Evolutionary conservation across 1,284 basidiomycete species (phyloP).

Genomic region (Leccinum griseonigrum): DNA sequence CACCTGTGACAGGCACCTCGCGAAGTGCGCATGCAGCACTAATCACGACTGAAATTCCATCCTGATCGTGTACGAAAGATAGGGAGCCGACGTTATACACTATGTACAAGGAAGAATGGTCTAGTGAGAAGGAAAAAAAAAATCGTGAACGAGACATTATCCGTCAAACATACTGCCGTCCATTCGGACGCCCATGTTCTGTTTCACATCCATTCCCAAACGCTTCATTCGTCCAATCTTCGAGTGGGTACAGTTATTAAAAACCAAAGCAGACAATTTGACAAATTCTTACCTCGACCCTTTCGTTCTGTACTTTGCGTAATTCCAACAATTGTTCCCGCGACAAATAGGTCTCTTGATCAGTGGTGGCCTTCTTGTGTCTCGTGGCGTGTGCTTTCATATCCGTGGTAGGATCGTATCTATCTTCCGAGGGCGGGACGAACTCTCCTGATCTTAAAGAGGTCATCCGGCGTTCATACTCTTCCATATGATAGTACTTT

Average conservation of each 20-base stretch:
- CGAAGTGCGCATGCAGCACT: conserved; percentile 10
- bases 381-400: conserved; percentile 67
- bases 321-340: conserved; percentile 79
- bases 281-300: conserved; percentile 55
- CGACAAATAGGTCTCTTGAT: conserved; percentile 71
- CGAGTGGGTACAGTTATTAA: conserved; percentile 1
- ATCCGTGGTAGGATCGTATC: conserved; percentile 79
- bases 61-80: conserved; percentile 1
- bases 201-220: conserved; percentile 78
- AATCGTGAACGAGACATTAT: conserved; percentile 14
- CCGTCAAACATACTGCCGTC: conserved; percentile 57
- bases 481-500: conserved; percentile 87
- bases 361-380: conserved; percentile 61
- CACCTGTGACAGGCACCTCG: conserved; percentile 13
- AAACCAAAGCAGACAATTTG: background rate
- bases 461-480: conserved; percentile 78
- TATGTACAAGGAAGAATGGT: conserved; percentile 1
- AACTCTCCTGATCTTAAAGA: conserved; percentile 79
- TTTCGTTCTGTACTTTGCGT: conserved; percentile 76
- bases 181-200: conserved; percentile 80
- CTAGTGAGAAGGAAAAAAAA: background rate
- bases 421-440: conserved; percentile 61
- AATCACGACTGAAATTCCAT: background rate
- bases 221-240: conserved; percentile 80
- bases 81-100: background rate